Evolutionary conservation across 169 alveolate genomes (phyloP).

Genomic region (Perkinsus marinus): DNA sequence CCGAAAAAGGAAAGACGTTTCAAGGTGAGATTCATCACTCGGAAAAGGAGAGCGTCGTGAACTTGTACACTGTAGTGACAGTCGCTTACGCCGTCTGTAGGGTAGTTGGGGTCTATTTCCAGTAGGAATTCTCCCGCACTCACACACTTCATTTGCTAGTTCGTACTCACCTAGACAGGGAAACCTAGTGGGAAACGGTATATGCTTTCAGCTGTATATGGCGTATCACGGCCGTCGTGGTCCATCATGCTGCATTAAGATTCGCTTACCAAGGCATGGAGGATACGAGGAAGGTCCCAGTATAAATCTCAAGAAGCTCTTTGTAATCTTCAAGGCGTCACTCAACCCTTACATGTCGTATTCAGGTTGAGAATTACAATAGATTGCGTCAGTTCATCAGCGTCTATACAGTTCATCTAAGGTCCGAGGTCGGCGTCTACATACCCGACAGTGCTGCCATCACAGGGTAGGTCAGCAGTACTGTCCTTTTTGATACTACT

Average conservation of each 20-base stretch:
- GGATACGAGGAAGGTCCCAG: slow-evolving; percentile 3
- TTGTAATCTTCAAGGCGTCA: background rate
- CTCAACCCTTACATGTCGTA: background rate
- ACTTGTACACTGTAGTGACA: too few species aligned
- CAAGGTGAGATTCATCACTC: background rate
- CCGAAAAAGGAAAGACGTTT: background rate
- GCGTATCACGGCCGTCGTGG: background rate
- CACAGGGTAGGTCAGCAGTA: background rate
- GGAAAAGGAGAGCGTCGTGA: too few species aligned
- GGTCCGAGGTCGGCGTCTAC: background rate
- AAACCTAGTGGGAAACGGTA: background rate
- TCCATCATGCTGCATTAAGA: background rate
- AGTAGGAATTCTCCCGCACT: too few species aligned
- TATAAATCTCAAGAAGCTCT: background rate
- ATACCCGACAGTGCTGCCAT: slow-evolving; percentile 3
- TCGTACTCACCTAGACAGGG: too few species aligned
- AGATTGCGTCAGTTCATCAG: background rate
- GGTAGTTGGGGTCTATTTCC: too few species aligned
- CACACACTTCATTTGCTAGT: too few species aligned
- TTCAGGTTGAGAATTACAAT: background rate
- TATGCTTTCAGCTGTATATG: background rate
- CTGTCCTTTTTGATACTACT: background rate
- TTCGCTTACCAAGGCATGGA: background rate
- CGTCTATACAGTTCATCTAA: background rate
- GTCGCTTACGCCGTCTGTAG: too few species aligned